phyloP scores from a whole-genome alignment of 176 grass and related monocot genomes.

The Eremochloa ophiuroides region DNA sequence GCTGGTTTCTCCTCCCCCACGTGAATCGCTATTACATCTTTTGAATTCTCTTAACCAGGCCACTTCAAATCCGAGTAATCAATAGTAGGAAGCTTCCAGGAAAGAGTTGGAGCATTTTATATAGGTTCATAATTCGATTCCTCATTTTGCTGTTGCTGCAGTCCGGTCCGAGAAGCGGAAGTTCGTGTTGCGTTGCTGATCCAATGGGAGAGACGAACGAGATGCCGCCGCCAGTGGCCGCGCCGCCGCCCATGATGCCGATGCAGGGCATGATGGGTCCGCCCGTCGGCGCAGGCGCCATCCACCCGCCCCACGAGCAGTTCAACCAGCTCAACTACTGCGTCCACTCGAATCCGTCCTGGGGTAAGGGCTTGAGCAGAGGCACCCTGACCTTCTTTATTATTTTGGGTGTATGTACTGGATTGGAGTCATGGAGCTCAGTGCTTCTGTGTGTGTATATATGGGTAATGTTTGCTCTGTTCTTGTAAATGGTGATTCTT shows the following conservation, averaged over 20 bases:
- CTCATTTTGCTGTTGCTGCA: constrained; percentile 10
- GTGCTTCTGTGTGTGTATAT: background rate
- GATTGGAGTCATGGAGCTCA: background rate
- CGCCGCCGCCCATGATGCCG: constrained; percentile 32
- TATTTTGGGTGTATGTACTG: background rate
- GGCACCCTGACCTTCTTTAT: background rate
- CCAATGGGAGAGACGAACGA: constrained; percentile 56
- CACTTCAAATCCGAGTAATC: constrained; percentile 14
- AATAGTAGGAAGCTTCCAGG: constrained; percentile 4
- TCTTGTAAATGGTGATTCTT: background rate
- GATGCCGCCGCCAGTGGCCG: constrained; percentile 11
- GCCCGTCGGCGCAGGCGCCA: constrained; percentile 31
- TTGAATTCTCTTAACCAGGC: background rate
- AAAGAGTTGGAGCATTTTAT: background rate
- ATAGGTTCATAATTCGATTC: constrained; percentile 13
- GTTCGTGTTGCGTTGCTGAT: background rate
- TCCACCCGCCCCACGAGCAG: constrained; percentile 66
- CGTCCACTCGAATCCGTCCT: constrained; percentile 89
- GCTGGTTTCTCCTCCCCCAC: background rate
- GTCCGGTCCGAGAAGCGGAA: background rate
- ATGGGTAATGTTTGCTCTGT: background rate
- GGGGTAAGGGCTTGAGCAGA: constrained; percentile 52
- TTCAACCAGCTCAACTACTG: constrained; percentile 76
- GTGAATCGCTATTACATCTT: constrained; percentile 19
- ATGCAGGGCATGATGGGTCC: constrained; percentile 29